These are phyloP conservation scores for Dichotomopilus funicola DNA, from an alignment of 2,329 filamentous ascomycete species.

Conservation along the genomic window DNA sequence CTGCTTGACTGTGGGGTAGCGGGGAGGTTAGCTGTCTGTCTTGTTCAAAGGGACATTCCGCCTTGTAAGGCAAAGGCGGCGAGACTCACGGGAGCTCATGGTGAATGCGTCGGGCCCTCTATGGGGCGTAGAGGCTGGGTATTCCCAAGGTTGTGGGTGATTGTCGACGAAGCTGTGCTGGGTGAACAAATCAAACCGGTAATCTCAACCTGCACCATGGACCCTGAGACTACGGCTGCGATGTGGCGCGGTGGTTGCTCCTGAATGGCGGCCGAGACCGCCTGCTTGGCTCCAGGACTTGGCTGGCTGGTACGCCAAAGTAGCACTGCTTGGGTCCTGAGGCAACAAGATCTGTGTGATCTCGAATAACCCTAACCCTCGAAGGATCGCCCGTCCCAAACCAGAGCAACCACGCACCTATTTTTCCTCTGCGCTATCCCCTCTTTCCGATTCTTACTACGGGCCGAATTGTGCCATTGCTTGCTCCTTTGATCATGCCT, in stretches of 20 bases:
- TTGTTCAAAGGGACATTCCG: neutral
- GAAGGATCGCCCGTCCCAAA: too few relatives aligned
- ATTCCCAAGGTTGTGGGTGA: conserved; percentile 13
- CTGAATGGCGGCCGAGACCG: conserved; percentile 7
- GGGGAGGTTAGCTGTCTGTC: conserved; percentile 13
- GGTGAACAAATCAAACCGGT: conserved; percentile 7
- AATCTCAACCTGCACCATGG: conserved; percentile 11
- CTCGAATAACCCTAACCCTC: neutral
- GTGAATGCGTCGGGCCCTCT: conserved; percentile 20
- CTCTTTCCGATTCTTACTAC: neutral
- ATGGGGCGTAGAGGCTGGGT: conserved; percentile 18
- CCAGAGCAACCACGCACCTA: neutral
- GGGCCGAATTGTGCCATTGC: too few relatives aligned
- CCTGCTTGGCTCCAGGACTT: neutral
- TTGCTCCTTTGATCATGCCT: too few relatives aligned
- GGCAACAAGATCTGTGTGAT: conserved; percentile 1
- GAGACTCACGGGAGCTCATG: conserved; percentile 28
- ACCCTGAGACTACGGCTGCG: conserved; percentile 10
- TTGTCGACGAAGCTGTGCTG: conserved; percentile 3
- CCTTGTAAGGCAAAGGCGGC: neutral
- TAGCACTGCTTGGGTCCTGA: conserved; percentile 9
- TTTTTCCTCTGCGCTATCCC: neutral
- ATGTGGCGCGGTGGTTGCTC: conserved; percentile 14
- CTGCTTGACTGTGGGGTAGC: conserved; percentile 71
- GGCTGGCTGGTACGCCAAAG: neutral